Evolutionary conservation across 352 stramenopile genomes (phyloP), one percentile per base, ranked within the genome.

Genomic region (Globisporangium carolinianum): DNA sequence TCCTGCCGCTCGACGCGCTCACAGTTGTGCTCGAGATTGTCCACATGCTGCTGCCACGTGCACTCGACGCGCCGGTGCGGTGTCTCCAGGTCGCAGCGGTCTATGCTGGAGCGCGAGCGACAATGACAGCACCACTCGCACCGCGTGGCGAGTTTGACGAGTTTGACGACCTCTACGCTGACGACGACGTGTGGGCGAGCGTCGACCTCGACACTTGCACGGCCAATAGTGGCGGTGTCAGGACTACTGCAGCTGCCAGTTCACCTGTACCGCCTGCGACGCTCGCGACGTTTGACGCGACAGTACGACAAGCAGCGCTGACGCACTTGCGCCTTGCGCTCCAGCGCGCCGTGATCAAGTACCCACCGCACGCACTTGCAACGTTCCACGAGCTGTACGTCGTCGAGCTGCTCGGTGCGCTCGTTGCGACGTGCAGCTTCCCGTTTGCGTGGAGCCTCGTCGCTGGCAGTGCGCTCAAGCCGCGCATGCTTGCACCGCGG

Each of bases 381-480:
- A 60, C 51, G 1, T 84, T 72, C 43, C 57, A 82, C 12, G 77
- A 94, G 65, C 49, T 86, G n/a, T 89, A 76, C 51, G 54, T 74
- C 12, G 72, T 91, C 45, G 81, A 94, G 60, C 62, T 91, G 48
- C 58, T 91, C 18, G 83, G 81, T 9, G 66, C 60, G 45, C 66
- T 89, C 24, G 65, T 94, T 24, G 75, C 81, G 6, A 80, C 74
- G 0, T 82, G 76, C 45, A 72, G 71, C 12, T 69, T 86, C 47
- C 66, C 76, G 6, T 94, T 89, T 60, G 72, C 61, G 49, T 94
- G 83, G 83, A 77, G 38, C 50, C 63, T 76, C 2, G 54, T 87
- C 10, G 74, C 62, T 3, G 57, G 58, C 32, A 53, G 58, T 6
- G 72, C 71, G 8, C 52, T 71, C 8, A 89, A 87, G 53, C 48